These are phyloP conservation scores for Gryganskiella cystojenkinii DNA, from an alignment of 192 early-diverging fungal genomes.

Conservation along the genomic window DNA sequence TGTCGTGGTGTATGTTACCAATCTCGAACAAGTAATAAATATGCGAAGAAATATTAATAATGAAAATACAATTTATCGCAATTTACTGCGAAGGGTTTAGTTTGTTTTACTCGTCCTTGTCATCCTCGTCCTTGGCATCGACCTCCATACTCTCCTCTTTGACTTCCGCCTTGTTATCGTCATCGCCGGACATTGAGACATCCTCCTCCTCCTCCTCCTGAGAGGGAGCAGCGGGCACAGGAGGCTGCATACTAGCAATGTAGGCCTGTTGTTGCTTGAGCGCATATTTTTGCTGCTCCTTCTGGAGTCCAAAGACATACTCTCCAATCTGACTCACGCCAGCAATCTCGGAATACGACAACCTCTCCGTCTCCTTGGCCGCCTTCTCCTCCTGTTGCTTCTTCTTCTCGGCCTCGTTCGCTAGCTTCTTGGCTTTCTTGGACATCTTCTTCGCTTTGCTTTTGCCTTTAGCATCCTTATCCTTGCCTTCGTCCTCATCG, in stretches of 20 bases:
- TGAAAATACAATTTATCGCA: too few relatives aligned
- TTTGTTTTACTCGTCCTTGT: neutral
- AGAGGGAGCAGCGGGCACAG: too few relatives aligned
- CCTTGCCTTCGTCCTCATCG: neutral
- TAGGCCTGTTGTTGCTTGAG: slow-evolving; percentile 38
- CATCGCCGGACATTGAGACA: too few relatives aligned
- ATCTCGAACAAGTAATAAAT: too few relatives aligned
- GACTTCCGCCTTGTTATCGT: too few relatives aligned
- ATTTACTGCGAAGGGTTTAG: too few relatives aligned
- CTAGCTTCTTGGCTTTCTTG: slow-evolving; percentile 8
- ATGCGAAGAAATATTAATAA: too few relatives aligned
- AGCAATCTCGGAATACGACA: slow-evolving; percentile 28
- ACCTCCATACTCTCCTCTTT: too few relatives aligned
- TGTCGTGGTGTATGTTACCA: too few relatives aligned
- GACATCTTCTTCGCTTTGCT: neutral
- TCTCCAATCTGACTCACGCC: slow-evolving; percentile 37
- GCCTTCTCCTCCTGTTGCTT: slow-evolving; percentile 5
- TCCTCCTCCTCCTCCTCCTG: too few relatives aligned
- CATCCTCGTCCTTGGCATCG: too few relatives aligned
- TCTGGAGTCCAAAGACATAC: slow-evolving; percentile 50
- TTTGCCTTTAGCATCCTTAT: neutral
- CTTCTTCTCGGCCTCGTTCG: slow-evolving; percentile 18
- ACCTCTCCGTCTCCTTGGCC: slow-evolving; percentile 4
- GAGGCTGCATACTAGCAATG: slow-evolving; percentile 18
- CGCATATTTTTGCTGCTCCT: slow-evolving; percentile 49